Evolutionary conservation across 2,329 filamentous ascomycete species (phyloP).

Genomic region (Trichoderma koningiopsis): DNA sequence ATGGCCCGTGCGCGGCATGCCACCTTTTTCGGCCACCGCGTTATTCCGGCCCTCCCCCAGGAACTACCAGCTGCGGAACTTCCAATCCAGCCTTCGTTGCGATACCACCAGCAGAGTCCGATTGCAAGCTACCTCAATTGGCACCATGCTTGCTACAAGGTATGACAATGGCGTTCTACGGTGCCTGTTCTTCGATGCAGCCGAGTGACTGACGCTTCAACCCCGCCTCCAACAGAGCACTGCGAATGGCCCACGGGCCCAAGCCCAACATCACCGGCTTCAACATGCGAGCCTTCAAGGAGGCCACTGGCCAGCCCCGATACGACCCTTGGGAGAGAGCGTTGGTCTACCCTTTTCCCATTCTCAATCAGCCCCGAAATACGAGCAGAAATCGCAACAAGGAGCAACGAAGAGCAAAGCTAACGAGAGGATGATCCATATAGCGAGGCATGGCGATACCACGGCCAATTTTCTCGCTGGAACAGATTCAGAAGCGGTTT

Average conservation of each 20-base stretch:
- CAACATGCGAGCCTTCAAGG: slow-evolving; percentile 78
- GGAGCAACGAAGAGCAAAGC: not conserved
- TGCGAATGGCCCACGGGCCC: slow-evolving; percentile 55
- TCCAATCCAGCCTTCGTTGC: not conserved
- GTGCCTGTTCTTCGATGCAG: not conserved
- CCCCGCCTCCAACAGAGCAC: slow-evolving; percentile 39
- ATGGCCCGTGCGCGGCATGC: slow-evolving; percentile 29
- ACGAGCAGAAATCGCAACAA: not conserved
- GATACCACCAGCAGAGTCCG: not conserved
- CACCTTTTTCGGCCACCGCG: slow-evolving; percentile 21
- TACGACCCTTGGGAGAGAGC: slow-evolving; percentile 69
- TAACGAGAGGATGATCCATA: not conserved
- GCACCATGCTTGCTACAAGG: slow-evolving; percentile 47
- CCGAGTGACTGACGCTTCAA: slow-evolving; percentile 12
- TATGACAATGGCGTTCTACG: slow-evolving; percentile 29
- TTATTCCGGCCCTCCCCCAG: slow-evolving; percentile 31
- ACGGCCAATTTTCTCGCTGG: slow-evolving; percentile 80
- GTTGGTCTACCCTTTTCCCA: slow-evolving; percentile 47
- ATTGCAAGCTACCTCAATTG: slow-evolving; percentile 21
- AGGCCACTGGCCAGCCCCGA: slow-evolving; percentile 63
- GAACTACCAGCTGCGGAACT: slow-evolving; percentile 9
- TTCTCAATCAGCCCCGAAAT: not conserved
- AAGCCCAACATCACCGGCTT: slow-evolving; percentile 88
- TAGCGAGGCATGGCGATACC: slow-evolving; percentile 96
- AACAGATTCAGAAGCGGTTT: slow-evolving; percentile 88